Percentiles rank a stretch among this genome's conserved stretches.
phyloP scores from a whole-genome alignment of 257 asterid species.

The Solanum boliviense region DNA sequence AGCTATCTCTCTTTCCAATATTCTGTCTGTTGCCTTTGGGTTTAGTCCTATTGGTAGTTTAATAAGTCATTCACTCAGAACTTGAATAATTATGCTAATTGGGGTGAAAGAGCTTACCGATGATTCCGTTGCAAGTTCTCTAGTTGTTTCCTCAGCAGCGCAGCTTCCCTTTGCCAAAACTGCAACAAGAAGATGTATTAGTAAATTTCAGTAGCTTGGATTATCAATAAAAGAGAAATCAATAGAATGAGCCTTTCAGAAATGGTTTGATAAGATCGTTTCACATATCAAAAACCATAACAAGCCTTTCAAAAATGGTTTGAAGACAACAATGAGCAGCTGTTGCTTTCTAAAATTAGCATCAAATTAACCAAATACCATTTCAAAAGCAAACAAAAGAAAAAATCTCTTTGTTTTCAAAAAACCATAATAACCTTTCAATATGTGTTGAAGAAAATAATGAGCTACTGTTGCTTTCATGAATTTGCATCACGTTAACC shows the following conservation, averaged over 20 bases:
- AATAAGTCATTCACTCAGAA: neutral
- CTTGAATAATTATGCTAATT: neutral
- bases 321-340: neutral
- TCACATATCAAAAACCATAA: neutral
- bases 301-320: neutral
- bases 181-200: slow-evolving; percentile 7
- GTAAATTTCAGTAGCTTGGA: neutral
- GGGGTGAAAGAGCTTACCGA: slow-evolving; percentile 22
- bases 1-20: neutral
- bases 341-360: neutral
- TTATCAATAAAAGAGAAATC: neutral
- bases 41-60: neutral
- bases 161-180: slow-evolving; percentile 73
- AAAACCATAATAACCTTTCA: neutral
- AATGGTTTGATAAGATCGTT: neutral
- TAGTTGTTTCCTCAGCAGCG: slow-evolving; percentile 46
- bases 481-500: neutral
- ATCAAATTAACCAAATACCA: neutral
- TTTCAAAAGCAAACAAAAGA: neutral
- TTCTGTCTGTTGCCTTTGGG: neutral
- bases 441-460: neutral
- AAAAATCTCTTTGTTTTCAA: neutral
- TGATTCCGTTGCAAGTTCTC: slow-evolving; percentile 54
- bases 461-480: neutral
- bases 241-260: neutral